phyloP scores from a whole-genome alignment of 2,329 filamentous ascomycete species.

The Clonostachys rhizophaga region DNA sequence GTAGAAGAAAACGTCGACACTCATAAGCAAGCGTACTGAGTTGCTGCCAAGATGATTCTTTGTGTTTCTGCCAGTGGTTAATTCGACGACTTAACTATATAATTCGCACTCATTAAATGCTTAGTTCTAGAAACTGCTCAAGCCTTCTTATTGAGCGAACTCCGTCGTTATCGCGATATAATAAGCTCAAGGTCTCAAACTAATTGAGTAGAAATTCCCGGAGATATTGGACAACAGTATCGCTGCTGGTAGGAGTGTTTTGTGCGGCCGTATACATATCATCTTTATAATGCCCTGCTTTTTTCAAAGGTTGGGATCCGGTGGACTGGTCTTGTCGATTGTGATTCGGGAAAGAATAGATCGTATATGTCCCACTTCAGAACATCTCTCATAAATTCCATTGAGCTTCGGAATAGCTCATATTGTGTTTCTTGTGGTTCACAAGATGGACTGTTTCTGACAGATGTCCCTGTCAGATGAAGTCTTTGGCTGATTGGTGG shows the following conservation, averaged over 20 bases:
- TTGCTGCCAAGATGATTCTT: too few relatives aligned
- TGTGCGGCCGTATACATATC: too few relatives aligned
- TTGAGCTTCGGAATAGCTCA: slow-evolving; percentile 22
- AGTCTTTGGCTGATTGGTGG: slow-evolving; percentile 38
- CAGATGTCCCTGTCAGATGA: slow-evolving; percentile 12
- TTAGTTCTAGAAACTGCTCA: too few relatives aligned
- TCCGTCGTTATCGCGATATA: too few relatives aligned
- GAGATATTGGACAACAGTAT: slow-evolving; percentile 15
- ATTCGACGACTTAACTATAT: too few relatives aligned
- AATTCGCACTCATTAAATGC: too few relatives aligned
- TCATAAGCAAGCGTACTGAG: too few relatives aligned
- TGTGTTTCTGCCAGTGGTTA: too few relatives aligned
- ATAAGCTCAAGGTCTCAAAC: slow-evolving; percentile 34
- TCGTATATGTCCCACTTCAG: slow-evolving; percentile 28
- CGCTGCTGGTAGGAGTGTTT: too few relatives aligned
- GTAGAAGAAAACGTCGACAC: background rate
- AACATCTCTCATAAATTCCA: slow-evolving; percentile 17
- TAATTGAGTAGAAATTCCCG: slow-evolving; percentile 29
- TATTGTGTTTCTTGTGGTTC: slow-evolving; percentile 12
- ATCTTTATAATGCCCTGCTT: slow-evolving; percentile 3
- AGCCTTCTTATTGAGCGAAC: too few relatives aligned
- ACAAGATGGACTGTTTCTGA: too few relatives aligned
- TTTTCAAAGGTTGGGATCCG: slow-evolving; percentile 7
- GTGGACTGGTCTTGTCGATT: slow-evolving; percentile 4
- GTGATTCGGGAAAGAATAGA: slow-evolving; percentile 8